Evolutionary conservation across 2,329 filamentous ascomycete species (phyloP).

Genomic region (Bimuria novae-zelandiae): DNA sequence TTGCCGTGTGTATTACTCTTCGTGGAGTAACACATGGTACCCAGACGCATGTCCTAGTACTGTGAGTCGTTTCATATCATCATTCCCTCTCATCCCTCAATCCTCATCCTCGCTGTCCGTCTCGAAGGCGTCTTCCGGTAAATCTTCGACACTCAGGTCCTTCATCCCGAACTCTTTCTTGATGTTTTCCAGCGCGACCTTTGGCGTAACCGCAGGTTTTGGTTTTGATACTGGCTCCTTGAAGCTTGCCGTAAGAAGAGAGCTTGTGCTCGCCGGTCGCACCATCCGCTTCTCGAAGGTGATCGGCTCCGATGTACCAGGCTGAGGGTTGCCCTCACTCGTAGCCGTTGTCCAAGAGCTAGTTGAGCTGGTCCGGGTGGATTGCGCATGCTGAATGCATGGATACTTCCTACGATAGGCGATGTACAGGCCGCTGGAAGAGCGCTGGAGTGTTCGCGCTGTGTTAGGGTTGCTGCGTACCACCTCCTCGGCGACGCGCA

Average conservation of each 20-base stretch:
- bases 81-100: background rate
- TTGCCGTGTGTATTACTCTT: background rate
- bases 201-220: background rate
- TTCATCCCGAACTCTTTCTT: conserved; percentile 9
- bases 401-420: background rate
- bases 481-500: conserved; percentile 7
- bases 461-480: background rate
- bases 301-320: conserved; percentile 5
- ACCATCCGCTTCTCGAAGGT: conserved; percentile 14
- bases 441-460: background rate
- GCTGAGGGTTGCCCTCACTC: background rate
- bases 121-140: conserved; percentile 8
- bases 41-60: too few relatives aligned
- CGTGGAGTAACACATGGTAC: background rate
- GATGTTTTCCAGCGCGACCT: conserved; percentile 2
- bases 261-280: conserved; percentile 7
- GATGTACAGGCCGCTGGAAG: background rate
- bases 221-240: background rate
- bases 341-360: conserved; percentile 6
- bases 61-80: background rate
- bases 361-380: background rate
- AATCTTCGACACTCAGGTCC: conserved; percentile 4
- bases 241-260: conserved; percentile 18
- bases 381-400: background rate
- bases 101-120: conserved; percentile 10